A percentile compares a stretch with the other conserved stretches of the same genome.
These are phyloP conservation scores for Cynanchum wilfordii DNA, from an alignment of 257 asterid species.

Conservation along the genomic window DNA sequence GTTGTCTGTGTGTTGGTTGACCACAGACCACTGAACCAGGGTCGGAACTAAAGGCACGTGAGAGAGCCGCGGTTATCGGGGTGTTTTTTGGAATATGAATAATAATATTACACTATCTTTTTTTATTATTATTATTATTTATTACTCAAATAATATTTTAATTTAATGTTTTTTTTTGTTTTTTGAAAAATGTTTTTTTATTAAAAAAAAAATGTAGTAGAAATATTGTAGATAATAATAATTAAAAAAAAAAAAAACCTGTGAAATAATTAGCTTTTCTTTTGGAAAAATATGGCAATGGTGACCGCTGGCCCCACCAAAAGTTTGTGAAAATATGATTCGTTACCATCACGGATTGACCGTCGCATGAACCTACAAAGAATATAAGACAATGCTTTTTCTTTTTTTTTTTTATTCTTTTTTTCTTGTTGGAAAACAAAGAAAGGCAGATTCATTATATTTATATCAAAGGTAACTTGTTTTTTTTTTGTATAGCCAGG, in stretches of 20 bases:
- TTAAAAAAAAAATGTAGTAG: no score
- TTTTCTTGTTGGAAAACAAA: no score
- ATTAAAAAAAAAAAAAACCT: no score
- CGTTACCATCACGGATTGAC: slow-evolving; percentile 9
- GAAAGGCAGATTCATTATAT: background rate
- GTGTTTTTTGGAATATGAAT: background rate
- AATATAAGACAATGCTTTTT: no score
- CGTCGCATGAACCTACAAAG: background rate
- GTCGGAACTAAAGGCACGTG: slow-evolving; percentile 20
- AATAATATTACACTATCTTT: no score
- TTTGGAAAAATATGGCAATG: slow-evolving; percentile 3
- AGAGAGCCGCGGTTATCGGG: slow-evolving; percentile 13
- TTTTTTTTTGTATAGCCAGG: no score
- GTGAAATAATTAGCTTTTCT: background rate
- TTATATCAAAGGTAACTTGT: background rate
- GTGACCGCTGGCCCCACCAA: background rate
- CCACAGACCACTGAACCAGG: background rate
- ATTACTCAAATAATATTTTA: no score
- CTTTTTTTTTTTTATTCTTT: no score
- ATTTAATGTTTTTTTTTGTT: no score
- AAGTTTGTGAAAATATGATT: slow-evolving; percentile 6
- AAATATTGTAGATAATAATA: no score
- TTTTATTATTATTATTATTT: no score
- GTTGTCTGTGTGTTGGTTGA: slow-evolving; percentile 2
- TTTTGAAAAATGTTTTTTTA: no score